A percentile compares a stretch with the other conserved stretches of the same genome.
Evolutionary conservation across 768 basidiomycete species (phyloP).

Genomic region (Podaxis sp.): DNA sequence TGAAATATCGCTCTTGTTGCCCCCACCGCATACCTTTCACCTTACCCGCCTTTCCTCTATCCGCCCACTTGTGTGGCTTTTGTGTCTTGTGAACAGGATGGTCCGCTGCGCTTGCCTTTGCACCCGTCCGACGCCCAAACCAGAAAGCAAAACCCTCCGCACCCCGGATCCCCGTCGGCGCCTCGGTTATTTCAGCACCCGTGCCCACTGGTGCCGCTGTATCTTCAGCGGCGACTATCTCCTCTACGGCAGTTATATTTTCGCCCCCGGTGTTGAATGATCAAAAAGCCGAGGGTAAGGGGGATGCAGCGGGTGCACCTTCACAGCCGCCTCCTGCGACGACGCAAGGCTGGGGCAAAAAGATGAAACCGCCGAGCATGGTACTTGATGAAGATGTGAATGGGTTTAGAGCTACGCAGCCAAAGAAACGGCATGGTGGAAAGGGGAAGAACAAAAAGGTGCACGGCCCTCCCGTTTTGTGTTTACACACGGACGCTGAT

Average conservation of each 20-base stretch:
- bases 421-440: constrained; percentile 48
- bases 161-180: constrained; percentile 61
- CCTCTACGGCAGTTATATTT: constrained; percentile 65
- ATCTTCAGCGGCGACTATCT: constrained; percentile 27
- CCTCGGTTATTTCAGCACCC: constrained; percentile 48
- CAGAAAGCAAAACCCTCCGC: constrained; percentile 58
- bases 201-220: constrained; percentile 19
- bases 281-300: constrained; percentile 26
- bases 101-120: constrained; percentile 89
- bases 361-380: constrained; percentile 90
- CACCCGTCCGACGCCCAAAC: constrained; percentile 68
- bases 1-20: constrained; percentile 46
- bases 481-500: not conserved
- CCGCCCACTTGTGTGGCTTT: not conserved
- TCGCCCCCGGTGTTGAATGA: constrained; percentile 66
- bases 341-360: constrained; percentile 78
- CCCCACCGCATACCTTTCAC: constrained; percentile 4
- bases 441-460: constrained; percentile 69
- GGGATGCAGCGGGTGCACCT: constrained; percentile 5
- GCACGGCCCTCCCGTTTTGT: constrained; percentile 16
- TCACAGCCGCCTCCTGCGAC: constrained; percentile 25
- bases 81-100: constrained; percentile 55
- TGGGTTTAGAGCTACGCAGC: constrained; percentile 66
- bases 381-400: constrained; percentile 87
- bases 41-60: not conserved